Evolutionary conservation across 768 basidiomycete species (phyloP), one percentile per base, ranked within the genome.

Genomic region (Tricholoma matsutake): DNA sequence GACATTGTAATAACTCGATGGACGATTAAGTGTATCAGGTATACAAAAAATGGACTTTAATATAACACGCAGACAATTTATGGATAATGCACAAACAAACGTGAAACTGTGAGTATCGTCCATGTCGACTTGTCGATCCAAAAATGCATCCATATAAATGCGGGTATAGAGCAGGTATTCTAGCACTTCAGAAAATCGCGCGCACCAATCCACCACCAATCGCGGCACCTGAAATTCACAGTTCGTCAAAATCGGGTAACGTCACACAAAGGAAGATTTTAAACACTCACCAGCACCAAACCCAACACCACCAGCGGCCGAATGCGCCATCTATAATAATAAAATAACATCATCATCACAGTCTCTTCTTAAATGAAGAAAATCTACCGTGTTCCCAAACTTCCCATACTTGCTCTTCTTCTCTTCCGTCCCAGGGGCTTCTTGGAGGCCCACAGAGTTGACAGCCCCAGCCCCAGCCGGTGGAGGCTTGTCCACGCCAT

Each of bases 221-320:
- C 41, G 75, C 75, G 25, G 75, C 67, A 57, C 75, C 73, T 74
- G 28, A 5, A 37, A 20, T 35, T 28, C 10, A 28, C 6, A 18
- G 20, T 45, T 45, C 43, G 35, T 54, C 32, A 52, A 10, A 1
- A 16, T 20, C 6, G 14, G 16, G 13, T 31, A 43, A 5, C 35
- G 22, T 25, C 22, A 29, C 18, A 6, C 28, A 34, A 37, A 47
- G n/a, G 18, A 25, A 11, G 0, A 6, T 11, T 14, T 37, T 13
- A 10, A 25, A 7, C 2, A 65, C 72, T 62, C 55, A 86, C 88
- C 88, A 64, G 87, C 89, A 61, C 89, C 88, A 65, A 91, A 90
- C 1, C 89, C 89, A 55, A 84, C 80, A 66, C 89, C 89, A 35
- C 89, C 89, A 8, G 72, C 83, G 16, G 84, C 82, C 52, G 83